Evolutionary conservation across 345 rosid species (phyloP).

Genomic region (Boechera retrofracta): DNA sequence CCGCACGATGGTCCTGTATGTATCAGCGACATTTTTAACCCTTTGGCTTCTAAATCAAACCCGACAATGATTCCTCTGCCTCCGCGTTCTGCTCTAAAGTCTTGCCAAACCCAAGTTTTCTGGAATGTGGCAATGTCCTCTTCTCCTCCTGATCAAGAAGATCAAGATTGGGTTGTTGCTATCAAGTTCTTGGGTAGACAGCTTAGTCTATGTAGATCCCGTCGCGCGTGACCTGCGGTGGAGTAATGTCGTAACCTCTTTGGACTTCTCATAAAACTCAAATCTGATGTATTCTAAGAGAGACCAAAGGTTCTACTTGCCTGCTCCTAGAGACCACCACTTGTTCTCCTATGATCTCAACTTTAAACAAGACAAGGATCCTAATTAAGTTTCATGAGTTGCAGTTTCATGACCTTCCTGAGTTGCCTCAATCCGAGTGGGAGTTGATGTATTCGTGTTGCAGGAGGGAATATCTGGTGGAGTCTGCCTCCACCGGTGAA

Average conservation of each 20-base stretch:
- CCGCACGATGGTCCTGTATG: not conserved
- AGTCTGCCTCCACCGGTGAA: not conserved
- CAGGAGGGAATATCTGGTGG: not conserved
- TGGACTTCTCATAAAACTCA: not conserved
- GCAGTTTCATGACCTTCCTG: not conserved
- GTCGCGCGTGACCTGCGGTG: not conserved
- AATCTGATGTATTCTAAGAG: conserved; percentile 8
- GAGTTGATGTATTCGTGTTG: not conserved
- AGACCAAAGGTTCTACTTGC: conserved; percentile 12
- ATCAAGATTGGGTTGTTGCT: not conserved
- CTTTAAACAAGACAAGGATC: not conserved
- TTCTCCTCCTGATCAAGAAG: not conserved
- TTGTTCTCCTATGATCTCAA: not conserved
- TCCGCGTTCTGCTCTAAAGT: not conserved
- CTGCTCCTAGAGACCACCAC: not conserved
- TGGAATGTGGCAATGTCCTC: conserved; percentile 9
- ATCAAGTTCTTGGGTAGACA: conserved; percentile 8
- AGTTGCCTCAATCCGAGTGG: not conserved
- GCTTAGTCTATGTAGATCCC: not conserved
- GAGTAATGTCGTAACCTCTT: not conserved
- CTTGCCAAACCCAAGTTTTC: not conserved
- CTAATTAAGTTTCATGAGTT: not conserved
- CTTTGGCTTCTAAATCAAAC: not conserved
- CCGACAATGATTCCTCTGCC: not conserved
- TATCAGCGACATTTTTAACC: not conserved